These are phyloP conservation scores for Fusarium robinianum DNA, from an alignment of 2,329 filamentous ascomycete species.

Conservation along the genomic window DNA sequence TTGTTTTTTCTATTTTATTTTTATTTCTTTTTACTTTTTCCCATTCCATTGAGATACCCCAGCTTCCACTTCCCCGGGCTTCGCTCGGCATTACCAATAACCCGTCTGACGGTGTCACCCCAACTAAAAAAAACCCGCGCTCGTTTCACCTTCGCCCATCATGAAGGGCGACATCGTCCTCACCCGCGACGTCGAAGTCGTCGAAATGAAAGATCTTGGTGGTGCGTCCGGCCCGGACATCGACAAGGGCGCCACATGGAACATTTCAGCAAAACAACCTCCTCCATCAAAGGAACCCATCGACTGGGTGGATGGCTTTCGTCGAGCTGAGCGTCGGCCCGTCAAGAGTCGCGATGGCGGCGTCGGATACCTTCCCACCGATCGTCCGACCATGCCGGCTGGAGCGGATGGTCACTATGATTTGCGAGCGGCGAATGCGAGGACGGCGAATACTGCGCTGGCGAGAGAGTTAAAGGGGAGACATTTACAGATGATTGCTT, in stretches of 20 bases:
- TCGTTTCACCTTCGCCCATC: no score
- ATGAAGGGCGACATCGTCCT: conserved; percentile 27
- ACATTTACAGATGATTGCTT: conserved; percentile 53
- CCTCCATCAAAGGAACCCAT: conserved; percentile 8
- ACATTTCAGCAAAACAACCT: conserved; percentile 11
- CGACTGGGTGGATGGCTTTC: conserved; percentile 31
- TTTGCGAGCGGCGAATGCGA: conserved; percentile 63
- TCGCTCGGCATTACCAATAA: no score
- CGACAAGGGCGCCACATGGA: conserved; percentile 16
- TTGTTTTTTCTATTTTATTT: no score
- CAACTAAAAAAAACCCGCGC: no score
- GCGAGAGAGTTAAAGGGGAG: conserved; percentile 76
- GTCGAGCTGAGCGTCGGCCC: conserved; percentile 23
- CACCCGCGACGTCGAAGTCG: conserved; percentile 26
- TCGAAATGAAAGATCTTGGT: conserved; percentile 23
- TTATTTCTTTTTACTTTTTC: no score
- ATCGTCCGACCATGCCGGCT: conserved; percentile 18
- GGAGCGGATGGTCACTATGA: conserved; percentile 58
- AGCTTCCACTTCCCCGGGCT: no score
- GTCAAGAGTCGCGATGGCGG: conserved; percentile 31
- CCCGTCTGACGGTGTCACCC: no score
- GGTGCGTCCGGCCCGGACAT: conserved; percentile 7
- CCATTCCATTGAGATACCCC: no score
- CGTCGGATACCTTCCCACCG: conserved; percentile 21
- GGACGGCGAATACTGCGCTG: conserved; percentile 76